Evolutionary conservation across 495 filamentous ascomycete species (phyloP).

Genomic region (Bacidia rubella): DNA sequence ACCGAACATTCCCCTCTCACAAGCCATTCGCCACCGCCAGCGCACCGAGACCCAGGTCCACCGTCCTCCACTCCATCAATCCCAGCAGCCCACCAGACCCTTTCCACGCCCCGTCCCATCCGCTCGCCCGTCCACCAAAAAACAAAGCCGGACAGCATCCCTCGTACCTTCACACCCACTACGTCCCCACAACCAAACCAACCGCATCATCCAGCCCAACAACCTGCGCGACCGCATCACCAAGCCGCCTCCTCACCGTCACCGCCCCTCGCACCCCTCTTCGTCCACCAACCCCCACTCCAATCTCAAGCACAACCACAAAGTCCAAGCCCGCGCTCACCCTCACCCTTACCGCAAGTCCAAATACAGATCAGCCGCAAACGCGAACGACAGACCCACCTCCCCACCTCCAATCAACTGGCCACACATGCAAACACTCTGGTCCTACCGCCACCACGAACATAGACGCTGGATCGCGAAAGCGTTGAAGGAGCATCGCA

Average conservation of each 20-base stretch:
- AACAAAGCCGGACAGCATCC: background rate
- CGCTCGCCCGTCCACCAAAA: background rate
- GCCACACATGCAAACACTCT: background rate
- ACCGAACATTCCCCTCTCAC: background rate
- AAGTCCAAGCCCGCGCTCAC: no score
- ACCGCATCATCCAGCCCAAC: background rate
- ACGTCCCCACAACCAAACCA: background rate
- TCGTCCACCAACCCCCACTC: no score
- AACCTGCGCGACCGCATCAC: background rate
- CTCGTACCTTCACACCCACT: background rate
- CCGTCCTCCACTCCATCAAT: background rate
- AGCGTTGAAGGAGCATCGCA: no score
- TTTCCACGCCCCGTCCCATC: background rate
- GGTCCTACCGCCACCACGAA: background rate
- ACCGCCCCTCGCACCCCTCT: no score
- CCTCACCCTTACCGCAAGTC: no score
- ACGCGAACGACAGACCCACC: no score
- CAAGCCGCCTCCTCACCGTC: background rate
- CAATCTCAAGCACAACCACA: background rate
- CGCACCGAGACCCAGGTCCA: background rate
- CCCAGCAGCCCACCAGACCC: background rate
- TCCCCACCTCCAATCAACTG: background rate
- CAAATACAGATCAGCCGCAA: no score
- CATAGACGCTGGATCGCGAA: background rate
- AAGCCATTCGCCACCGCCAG: background rate